These are phyloP conservation scores for Leccinum broughii DNA, from an alignment of 768 basidiomycete species.

Conservation along the genomic window DNA sequence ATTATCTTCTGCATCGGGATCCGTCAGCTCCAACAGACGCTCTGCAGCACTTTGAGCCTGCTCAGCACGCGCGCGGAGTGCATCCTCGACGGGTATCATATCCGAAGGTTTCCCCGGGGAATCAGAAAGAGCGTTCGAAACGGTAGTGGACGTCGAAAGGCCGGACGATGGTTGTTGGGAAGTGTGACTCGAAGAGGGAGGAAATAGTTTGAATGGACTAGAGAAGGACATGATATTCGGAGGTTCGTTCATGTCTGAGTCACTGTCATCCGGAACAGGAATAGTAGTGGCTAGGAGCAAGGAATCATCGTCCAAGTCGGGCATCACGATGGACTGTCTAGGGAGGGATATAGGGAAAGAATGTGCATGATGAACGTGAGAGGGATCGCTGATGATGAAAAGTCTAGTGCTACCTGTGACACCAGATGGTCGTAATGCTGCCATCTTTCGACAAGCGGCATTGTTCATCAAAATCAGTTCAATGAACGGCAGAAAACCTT, in stretches of 20 bases:
- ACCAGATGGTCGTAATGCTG: constrained; percentile 57
- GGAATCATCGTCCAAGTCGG: constrained; percentile 49
- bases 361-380: constrained; percentile 19
- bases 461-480: constrained; percentile 81
- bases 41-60: constrained; percentile 94
- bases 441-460: constrained; percentile 72
- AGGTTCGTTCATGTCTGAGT: constrained; percentile 61
- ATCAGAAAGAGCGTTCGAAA: constrained; percentile 63
- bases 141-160: constrained; percentile 46
- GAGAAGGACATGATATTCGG: constrained; percentile 73
- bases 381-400: constrained; percentile 29
- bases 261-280: constrained; percentile 75
- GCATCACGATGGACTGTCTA: constrained; percentile 46
- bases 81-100: constrained; percentile 72
- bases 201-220: constrained; percentile 55
- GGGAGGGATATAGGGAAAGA: constrained; percentile 31
- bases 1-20: too few species aligned
- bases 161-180: constrained; percentile 51
- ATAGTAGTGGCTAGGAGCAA: constrained; percentile 69
- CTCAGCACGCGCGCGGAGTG: constrained; percentile 80
- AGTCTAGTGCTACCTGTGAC: constrained; percentile 53
- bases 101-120: constrained; percentile 46
- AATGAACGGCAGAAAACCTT: constrained; percentile 46
- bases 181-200: constrained; percentile 39
- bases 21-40: constrained; percentile 70